These are phyloP conservation scores for Silybum marianum DNA, from an alignment of 129 eudicot genomes.

Conservation along the genomic window DNA sequence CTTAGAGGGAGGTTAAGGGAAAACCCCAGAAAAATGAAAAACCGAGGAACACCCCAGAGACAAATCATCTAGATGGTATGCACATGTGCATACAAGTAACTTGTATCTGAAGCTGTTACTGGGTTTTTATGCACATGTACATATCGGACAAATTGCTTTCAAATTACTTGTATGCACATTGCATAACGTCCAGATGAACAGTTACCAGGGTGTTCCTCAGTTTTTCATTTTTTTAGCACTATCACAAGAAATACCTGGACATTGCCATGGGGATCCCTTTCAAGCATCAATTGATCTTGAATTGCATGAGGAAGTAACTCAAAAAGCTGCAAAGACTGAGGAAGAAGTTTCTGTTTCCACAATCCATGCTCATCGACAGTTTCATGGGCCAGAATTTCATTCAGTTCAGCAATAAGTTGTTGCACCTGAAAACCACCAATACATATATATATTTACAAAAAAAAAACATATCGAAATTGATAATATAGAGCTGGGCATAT, in stretches of 20 bases:
- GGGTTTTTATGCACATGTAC: too few species aligned
- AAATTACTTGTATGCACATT: too few species aligned
- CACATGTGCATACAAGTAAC: too few species aligned
- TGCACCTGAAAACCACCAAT: conserved; percentile 54
- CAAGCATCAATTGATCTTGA: conserved; percentile 88
- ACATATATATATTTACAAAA: background rate
- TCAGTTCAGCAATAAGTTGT: conserved; percentile 76
- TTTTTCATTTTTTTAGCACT: background rate
- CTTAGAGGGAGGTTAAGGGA: too few species aligned
- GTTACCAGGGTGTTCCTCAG: too few species aligned
- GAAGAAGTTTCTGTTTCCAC: conserved; percentile 68
- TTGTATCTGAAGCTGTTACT: too few species aligned
- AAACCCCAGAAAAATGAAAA: too few species aligned
- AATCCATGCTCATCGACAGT: conserved; percentile 70
- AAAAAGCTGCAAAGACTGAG: conserved; percentile 63
- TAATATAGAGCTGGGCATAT: background rate
- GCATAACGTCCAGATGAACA: too few species aligned
- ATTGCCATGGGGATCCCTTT: conserved; percentile 95
- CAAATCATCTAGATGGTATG: too few species aligned
- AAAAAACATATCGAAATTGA: background rate
- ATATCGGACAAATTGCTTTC: too few species aligned
- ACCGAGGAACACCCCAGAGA: too few species aligned
- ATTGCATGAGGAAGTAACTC: conserved; percentile 75
- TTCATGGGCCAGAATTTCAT: conserved; percentile 83
- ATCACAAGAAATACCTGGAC: conserved; percentile 56